A percentile compares a stretch with the other conserved stretches of the same genome.
phyloP scores from a whole-genome alignment of 2,329 filamentous ascomycete genomes.

The Fonsecaea multimorphosa region DNA sequence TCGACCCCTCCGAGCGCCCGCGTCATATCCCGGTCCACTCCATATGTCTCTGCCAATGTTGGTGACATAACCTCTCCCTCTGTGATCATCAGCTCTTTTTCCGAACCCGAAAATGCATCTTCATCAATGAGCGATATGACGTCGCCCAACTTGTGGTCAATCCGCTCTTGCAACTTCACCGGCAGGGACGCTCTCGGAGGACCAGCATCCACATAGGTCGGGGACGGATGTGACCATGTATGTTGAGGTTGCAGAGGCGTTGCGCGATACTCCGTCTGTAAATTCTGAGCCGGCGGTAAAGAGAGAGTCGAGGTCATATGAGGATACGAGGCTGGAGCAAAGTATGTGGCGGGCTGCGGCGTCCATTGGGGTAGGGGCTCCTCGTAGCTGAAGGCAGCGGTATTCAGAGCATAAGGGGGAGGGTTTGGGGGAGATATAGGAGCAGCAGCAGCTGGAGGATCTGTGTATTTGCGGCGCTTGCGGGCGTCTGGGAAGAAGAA shows the following conservation, averaged over 20 bases:
- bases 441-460: not conserved
- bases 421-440: constrained; percentile 15
- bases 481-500: constrained; percentile 23
- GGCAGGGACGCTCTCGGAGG: not conserved
- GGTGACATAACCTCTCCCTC: constrained; percentile 12
- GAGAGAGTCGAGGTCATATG: constrained; percentile 23
- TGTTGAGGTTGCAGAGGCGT: constrained; percentile 19
- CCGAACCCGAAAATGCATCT: constrained; percentile 60
- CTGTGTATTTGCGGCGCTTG: constrained; percentile 25
- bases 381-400: not conserved
- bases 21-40: constrained; percentile 7
- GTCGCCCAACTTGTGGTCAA: constrained; percentile 68
- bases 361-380: constrained; percentile 24
- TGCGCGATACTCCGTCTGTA: constrained; percentile 4
- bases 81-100: constrained; percentile 41
- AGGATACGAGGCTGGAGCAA: not conserved
- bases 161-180: constrained; percentile 53
- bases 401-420: constrained; percentile 15
- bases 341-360: constrained; percentile 15
- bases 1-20: constrained; percentile 6
- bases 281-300: constrained; percentile 8
- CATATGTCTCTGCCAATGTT: constrained; percentile 12
- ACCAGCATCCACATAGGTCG: not conserved
- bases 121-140: constrained; percentile 75
- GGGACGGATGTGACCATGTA: constrained; percentile 20